These are phyloP conservation scores for Nakaseomyces kungkrabaensis DNA, from an alignment of 1,139 yeast species.

Conservation along the genomic window DNA sequence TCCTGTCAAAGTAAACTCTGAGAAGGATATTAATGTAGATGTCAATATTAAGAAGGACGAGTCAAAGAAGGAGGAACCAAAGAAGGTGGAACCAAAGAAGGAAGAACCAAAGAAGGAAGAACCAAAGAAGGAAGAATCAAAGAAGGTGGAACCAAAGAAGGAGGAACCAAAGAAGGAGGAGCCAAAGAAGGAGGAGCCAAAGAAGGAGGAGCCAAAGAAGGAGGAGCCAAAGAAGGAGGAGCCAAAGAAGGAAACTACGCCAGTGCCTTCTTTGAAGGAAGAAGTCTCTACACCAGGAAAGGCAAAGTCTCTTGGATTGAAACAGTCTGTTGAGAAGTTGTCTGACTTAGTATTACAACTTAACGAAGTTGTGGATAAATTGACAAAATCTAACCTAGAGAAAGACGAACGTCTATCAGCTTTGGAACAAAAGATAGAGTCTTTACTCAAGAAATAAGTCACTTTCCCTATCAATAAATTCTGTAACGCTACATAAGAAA, in stretches of 20 bases:
- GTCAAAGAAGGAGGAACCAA: constrained; percentile 6
- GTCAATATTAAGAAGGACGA: background rate
- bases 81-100: constrained; percentile 6
- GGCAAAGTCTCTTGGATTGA: constrained; percentile 43
- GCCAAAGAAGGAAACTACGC: constrained; percentile 10
- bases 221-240: constrained; percentile 5
- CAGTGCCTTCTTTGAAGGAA: background rate
- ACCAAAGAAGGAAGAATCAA: too few relatives aligned
- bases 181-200: background rate
- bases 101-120: constrained; percentile 7
- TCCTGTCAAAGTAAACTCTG: constrained; percentile 6
- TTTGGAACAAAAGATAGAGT: constrained; percentile 37
- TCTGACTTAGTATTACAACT: constrained; percentile 46
- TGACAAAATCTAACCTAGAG: constrained; percentile 45
- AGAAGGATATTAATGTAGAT: constrained; percentile 4
- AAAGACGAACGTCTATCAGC: constrained; percentile 50
- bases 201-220: constrained; percentile 8
- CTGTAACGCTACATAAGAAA: background rate
- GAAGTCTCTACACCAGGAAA: constrained; percentile 15
- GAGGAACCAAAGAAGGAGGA: background rate
- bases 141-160: constrained; percentile 2
- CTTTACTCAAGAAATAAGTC: constrained; percentile 21
- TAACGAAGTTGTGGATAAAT: constrained; percentile 43
- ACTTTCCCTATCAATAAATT: background rate
- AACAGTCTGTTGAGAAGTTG: constrained; percentile 59